A percentile compares a stretch with the other conserved stretches of the same genome.
These are phyloP conservation scores for Bacidia rubella DNA, from an alignment of 495 filamentous ascomycete genomes.

Conservation along the genomic window DNA sequence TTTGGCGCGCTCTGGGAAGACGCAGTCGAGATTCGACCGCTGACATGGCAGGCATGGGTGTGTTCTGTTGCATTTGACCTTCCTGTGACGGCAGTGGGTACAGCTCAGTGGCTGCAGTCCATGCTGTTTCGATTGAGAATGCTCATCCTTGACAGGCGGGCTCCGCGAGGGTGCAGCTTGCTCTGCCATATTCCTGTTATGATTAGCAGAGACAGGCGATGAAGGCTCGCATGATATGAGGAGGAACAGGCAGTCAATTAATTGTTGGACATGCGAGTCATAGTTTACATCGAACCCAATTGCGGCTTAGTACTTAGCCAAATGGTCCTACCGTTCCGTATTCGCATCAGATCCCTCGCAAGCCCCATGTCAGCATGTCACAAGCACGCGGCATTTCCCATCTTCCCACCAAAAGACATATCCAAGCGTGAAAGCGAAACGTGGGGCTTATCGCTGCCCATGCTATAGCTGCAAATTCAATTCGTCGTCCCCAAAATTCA, in stretches of 20 bases:
- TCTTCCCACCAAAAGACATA: too few species aligned
- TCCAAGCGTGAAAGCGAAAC: too few species aligned
- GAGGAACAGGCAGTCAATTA: neutral
- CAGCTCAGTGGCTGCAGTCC: slow-evolving; percentile 36
- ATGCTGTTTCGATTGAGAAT: neutral
- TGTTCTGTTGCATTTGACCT: slow-evolving; percentile 58
- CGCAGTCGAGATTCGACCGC: slow-evolving; percentile 44
- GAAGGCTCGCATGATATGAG: too few species aligned
- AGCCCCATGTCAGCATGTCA: too few species aligned
- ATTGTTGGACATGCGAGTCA: neutral
- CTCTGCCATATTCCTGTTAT: neutral
- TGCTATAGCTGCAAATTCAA: neutral
- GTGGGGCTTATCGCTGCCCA: too few species aligned
- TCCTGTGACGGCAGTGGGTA: slow-evolving; percentile 41
- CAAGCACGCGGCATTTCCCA: too few species aligned
- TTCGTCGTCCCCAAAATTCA: neutral
- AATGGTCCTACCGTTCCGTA: neutral
- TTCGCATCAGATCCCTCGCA: neutral
- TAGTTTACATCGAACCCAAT: neutral
- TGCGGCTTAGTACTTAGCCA: neutral
- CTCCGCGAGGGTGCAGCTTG: neutral
- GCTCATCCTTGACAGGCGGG: neutral
- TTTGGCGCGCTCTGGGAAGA: slow-evolving; percentile 28
- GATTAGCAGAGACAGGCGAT: neutral
- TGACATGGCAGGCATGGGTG: slow-evolving; percentile 54